Conservation (phyloP, 805 yeast genomes). For the Pichia manshurica region DNA sequence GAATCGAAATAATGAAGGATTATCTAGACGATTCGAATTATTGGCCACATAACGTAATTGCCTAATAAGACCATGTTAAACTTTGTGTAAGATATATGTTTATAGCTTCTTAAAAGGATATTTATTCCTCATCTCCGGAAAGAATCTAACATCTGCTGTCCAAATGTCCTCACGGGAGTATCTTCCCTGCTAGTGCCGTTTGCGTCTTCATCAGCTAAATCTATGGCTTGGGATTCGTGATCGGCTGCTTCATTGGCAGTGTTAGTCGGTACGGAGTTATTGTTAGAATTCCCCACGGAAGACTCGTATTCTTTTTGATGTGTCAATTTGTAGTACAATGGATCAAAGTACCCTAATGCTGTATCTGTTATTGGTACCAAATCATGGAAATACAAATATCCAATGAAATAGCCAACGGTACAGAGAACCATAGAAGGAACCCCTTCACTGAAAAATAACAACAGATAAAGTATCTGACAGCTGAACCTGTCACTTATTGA, state of each 20-base stretch:
- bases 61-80: too few species aligned
- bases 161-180: slow-evolving; percentile 58
- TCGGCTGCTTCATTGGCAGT: slow-evolving; percentile 18
- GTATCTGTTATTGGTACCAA: slow-evolving; percentile 38
- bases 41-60: too few species aligned
- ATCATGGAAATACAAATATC: slow-evolving; percentile 38
- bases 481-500: slow-evolving; percentile 15
- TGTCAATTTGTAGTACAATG: slow-evolving; percentile 15
- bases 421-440: slow-evolving; percentile 34
- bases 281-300: background rate
- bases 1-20: background rate
- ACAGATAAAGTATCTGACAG: slow-evolving; percentile 5
- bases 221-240: slow-evolving; percentile 13
- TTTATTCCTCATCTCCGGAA: slow-evolving; percentile 36
- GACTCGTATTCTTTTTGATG: slow-evolving; percentile 10
- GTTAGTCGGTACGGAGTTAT: slow-evolving; percentile 3
- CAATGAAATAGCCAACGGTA: slow-evolving; percentile 38
- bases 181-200: slow-evolving; percentile 35
- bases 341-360: slow-evolving; percentile 18
- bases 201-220: slow-evolving; percentile 4
- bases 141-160: slow-evolving; percentile 55
- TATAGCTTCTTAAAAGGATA: too few species aligned
- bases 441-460: slow-evolving; percentile 37
- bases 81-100: too few species aligned
- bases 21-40: slow-evolving; percentile 10